Percentiles rank a stretch among this genome's conserved stretches.
phyloP scores from a whole-genome alignment of 495 filamentous ascomycete species.

The Neurospora sp. region DNA sequence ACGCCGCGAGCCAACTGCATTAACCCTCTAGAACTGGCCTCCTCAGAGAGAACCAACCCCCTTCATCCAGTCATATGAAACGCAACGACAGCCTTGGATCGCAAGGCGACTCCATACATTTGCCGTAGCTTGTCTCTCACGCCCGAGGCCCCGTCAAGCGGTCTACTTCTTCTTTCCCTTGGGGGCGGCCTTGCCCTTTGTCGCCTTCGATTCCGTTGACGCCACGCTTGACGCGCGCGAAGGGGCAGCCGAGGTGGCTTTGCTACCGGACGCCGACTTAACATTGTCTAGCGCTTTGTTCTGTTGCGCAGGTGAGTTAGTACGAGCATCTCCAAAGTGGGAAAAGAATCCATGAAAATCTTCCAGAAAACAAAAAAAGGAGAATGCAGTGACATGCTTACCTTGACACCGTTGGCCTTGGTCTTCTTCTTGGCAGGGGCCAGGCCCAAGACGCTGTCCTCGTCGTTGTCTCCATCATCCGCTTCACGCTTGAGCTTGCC shows the following conservation, averaged over 20 bases:
- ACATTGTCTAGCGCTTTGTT: slow-evolving; percentile 55
- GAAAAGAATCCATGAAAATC: too few species aligned
- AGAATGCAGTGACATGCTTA: slow-evolving; percentile 14
- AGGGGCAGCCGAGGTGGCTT: slow-evolving; percentile 43
- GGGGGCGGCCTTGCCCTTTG: slow-evolving; percentile 29
- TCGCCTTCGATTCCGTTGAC: slow-evolving; percentile 33
- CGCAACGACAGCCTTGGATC: neutral
- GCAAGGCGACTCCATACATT: neutral
- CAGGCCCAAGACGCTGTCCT: slow-evolving; percentile 59
- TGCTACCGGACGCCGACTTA: slow-evolving; percentile 44
- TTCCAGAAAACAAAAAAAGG: too few species aligned
- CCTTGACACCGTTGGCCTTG: slow-evolving; percentile 65
- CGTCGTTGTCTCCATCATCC: slow-evolving; percentile 74
- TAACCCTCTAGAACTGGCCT: neutral
- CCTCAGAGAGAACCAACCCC: neutral
- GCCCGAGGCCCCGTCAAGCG: neutral
- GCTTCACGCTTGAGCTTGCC: slow-evolving; percentile 67
- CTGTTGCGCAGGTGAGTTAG: slow-evolving; percentile 20
- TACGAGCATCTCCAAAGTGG: neutral
- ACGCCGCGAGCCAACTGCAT: neutral
- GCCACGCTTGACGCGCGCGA: slow-evolving; percentile 45
- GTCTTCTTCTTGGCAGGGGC: slow-evolving; percentile 86
- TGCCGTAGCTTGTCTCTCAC: neutral
- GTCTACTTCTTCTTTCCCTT: slow-evolving; percentile 48
- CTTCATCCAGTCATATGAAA: neutral